Percentiles rank a stretch among this genome's conserved stretches.
Conservation (phyloP, 176 grass and related monocot species). For the Paspalum vaginatum region DNA sequence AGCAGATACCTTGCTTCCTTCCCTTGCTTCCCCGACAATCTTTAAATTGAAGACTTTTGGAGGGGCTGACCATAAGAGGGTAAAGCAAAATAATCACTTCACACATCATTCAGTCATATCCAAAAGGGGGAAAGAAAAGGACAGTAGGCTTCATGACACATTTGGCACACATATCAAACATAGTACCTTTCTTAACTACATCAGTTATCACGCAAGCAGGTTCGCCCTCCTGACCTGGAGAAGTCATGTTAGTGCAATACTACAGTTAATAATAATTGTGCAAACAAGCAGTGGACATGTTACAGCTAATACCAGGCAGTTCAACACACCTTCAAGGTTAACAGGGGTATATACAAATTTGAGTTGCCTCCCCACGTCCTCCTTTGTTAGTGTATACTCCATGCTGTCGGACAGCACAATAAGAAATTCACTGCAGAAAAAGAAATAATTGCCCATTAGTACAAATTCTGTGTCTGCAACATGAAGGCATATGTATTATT, state of each 20-base stretch:
- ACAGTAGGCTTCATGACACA: slow-evolving; percentile 12
- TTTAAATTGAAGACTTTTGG: slow-evolving; percentile 86
- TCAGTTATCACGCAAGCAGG: slow-evolving; percentile 67
- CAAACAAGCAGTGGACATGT: slow-evolving; percentile 31
- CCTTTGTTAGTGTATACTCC: slow-evolving; percentile 71
- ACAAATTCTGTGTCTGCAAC: neutral
- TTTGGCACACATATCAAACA: slow-evolving; percentile 17
- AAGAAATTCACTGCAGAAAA: slow-evolving; percentile 63
- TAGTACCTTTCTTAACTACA: slow-evolving; percentile 79
- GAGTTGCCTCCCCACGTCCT: slow-evolving; percentile 65
- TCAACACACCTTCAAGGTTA: slow-evolving; percentile 85
- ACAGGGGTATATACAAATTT: slow-evolving; percentile 85
- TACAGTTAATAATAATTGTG: slow-evolving; percentile 11
- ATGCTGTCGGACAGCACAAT: slow-evolving; percentile 71
- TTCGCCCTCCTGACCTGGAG: slow-evolving; percentile 76
- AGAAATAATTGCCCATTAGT: slow-evolving; percentile 23
- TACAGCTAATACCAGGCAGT: neutral
- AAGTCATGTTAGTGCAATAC: slow-evolving; percentile 42
- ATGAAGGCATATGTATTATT: slow-evolving; percentile 5
- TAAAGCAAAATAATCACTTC: slow-evolving; percentile 35
- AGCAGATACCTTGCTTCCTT: slow-evolving; percentile 85
- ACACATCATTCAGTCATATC: slow-evolving; percentile 20
- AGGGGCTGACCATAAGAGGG: slow-evolving; percentile 61
- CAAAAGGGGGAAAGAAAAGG: neutral
- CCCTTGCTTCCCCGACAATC: slow-evolving; percentile 77